Percentiles rank a stretch among this genome's conserved stretches.
Evolutionary conservation across 768 basidiomycete species (phyloP).

Genomic region (Lactarius evosmus): DNA sequence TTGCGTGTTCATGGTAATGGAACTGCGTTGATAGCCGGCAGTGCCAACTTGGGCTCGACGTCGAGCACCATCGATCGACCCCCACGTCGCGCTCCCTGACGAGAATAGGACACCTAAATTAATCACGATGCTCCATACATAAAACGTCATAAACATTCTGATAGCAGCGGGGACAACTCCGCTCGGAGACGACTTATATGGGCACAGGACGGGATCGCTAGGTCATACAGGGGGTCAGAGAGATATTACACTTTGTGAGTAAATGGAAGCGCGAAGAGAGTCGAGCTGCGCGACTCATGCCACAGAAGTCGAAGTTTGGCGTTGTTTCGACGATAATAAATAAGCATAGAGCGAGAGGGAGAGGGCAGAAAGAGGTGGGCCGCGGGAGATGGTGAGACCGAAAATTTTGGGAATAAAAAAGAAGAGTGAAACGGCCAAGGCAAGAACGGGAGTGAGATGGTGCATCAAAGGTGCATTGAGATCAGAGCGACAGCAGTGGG

Average conservation of each 20-base stretch:
- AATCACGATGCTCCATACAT: no score
- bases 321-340: no score
- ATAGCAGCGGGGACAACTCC: constrained; percentile 12
- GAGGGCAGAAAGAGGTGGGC: no score
- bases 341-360: not conserved
- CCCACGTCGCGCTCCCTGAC: no score
- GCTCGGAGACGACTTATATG: constrained; percentile 4
- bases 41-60: no score
- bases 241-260: constrained; percentile 12
- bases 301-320: not conserved
- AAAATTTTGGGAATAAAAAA: not conserved
- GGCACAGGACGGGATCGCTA: constrained; percentile 2
- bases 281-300: not conserved
- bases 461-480: not conserved
- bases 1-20: no score
- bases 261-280: not conserved
- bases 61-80: no score
- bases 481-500: constrained; percentile 6
- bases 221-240: constrained; percentile 14
- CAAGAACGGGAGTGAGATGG: not conserved
- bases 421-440: not conserved
- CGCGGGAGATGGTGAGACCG: not conserved
- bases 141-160: constrained; percentile 8
- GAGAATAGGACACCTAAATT: no score
- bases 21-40: no score